phyloP scores from a whole-genome alignment of 1,284 basidiomycete species.

The Xanthoconium separans region DNA sequence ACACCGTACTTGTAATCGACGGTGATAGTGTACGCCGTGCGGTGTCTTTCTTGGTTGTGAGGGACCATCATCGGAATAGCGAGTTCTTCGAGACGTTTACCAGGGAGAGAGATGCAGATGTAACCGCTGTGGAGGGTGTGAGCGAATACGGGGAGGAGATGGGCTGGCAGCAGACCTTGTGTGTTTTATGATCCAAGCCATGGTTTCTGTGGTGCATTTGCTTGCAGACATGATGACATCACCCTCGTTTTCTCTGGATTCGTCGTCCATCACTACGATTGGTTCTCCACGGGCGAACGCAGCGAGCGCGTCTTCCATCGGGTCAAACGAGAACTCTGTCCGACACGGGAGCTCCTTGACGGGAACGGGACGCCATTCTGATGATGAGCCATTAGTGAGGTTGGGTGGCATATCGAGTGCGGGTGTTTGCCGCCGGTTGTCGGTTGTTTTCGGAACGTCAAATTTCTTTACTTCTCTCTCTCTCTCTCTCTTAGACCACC shows the following conservation, averaged over 20 bases:
- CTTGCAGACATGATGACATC: constrained; percentile 87
- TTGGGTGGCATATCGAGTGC: constrained; percentile 7
- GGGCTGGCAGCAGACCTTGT: constrained; percentile 65
- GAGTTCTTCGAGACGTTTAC: constrained; percentile 76
- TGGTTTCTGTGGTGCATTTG: constrained; percentile 88
- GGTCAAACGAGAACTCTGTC: constrained; percentile 56
- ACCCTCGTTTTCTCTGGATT: constrained; percentile 91
- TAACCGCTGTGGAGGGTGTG: constrained; percentile 70
- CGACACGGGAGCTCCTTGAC: constrained; percentile 17
- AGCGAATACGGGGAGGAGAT: background rate
- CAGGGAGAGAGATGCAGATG: constrained; percentile 88
- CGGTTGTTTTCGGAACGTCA: background rate
- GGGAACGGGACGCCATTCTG: constrained; percentile 22
- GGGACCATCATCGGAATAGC: constrained; percentile 93
- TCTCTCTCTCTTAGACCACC: background rate
- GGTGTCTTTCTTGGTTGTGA: constrained; percentile 87
- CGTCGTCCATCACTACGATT: constrained; percentile 94
- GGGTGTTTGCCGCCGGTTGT: background rate
- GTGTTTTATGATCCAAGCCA: constrained; percentile 99
- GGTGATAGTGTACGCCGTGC: constrained; percentile 97
- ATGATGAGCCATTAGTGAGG: constrained; percentile 11
- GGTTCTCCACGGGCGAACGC: constrained; percentile 86
- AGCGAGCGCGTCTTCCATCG: constrained; percentile 76
- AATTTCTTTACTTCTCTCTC: background rate
- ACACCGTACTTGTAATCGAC: constrained; percentile 88